Base-by-base conservation (phyloP, 2,329 filamentous ascomycete genomes). In the Claviceps sp. region DNA sequence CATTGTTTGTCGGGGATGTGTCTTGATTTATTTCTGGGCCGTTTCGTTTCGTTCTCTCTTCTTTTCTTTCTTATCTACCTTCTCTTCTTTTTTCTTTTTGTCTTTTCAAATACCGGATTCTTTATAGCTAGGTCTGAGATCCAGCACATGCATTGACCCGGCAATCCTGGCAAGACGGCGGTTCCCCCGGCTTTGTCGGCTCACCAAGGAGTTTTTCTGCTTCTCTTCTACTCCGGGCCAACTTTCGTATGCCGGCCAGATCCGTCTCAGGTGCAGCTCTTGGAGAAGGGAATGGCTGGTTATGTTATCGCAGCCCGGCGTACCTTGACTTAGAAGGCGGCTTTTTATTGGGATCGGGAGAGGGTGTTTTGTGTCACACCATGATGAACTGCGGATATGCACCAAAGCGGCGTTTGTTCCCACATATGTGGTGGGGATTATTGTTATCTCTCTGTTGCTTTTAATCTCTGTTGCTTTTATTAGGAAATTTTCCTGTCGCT, bases 371-470 rank as follows among this genome's bases (percentile, higher is more conserved):
- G 37, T 49, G 43, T 52, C 43, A 26, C 47, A 50, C 16, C 23
- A 49, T 47, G 47, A 50, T 49, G 42, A 50, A 34, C 9, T 34
- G 29, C 29, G 29, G 9, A 34, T n/a, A 23, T 47, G 43, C 47
- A 52, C 47, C 40, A 50, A 36, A 36, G 54, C 56, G 62, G 60
- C 61, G 61, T 61, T 62, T 57, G 48, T 47, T 55, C 46, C 44
- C 13, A 20, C 20, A 23, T 22, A 20, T 54, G 53, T 59, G 13
- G 14, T n/a, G n/a, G 26, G 26, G 22, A 34, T 5, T 42, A 26
- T 36, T 34, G 4, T 43, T 49, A 3, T 22, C 34, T 37, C 16
- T 22, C 16, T 17, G 34, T 38, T 38, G 42, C 22, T 43, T 11
- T 23, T 26, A 26, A n/a, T 37, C 16, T 22, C 16, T 17, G 34